Conservation (phyloP, 805 yeast species). For the Zygosaccharomyces rouxii region DNA sequence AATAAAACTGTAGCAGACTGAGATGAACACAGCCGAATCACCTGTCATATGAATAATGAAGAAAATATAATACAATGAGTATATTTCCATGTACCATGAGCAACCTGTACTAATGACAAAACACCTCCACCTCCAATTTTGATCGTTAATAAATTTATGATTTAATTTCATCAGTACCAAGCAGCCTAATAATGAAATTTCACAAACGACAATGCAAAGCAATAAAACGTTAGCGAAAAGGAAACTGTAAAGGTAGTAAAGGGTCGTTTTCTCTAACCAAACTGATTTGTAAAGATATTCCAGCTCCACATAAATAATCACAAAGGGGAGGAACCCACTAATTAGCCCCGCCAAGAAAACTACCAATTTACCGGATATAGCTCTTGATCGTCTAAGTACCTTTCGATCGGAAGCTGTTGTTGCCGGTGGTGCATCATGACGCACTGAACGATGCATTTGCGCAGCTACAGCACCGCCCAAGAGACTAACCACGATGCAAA, state of each 20-base stretch:
- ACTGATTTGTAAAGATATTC: slow-evolving; percentile 66
- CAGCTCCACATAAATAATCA: slow-evolving; percentile 75
- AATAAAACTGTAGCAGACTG: slow-evolving; percentile 66
- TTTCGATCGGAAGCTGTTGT: not conserved
- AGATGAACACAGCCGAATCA: slow-evolving; percentile 60
- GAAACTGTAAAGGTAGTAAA: slow-evolving; percentile 77
- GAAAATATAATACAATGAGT: slow-evolving; percentile 63
- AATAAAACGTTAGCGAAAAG: slow-evolving; percentile 57
- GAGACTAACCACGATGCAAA: slow-evolving; percentile 72
- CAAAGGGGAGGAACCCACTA: slow-evolving; percentile 74
- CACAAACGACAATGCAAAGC: slow-evolving; percentile 59
- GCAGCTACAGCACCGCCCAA: slow-evolving; percentile 52
- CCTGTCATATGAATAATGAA: slow-evolving; percentile 58
- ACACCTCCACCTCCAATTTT: slow-evolving; percentile 76
- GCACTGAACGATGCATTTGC: slow-evolving; percentile 5
- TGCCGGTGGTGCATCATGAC: slow-evolving; percentile 1
- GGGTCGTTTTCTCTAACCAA: slow-evolving; percentile 76
- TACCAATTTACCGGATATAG: not conserved
- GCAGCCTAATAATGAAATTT: slow-evolving; percentile 65
- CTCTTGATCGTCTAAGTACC: not conserved
- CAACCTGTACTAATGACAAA: slow-evolving; percentile 67
- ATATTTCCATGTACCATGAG: slow-evolving; percentile 64
- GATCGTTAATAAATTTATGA: slow-evolving; percentile 5
- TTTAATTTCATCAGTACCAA: slow-evolving; percentile 48
- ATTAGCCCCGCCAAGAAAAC: slow-evolving; percentile 28